Evolutionary conservation across 306 rosid species (phyloP), one percentile per base, ranked within the genome.

Genomic region (Cicer pinnatifidum): DNA sequence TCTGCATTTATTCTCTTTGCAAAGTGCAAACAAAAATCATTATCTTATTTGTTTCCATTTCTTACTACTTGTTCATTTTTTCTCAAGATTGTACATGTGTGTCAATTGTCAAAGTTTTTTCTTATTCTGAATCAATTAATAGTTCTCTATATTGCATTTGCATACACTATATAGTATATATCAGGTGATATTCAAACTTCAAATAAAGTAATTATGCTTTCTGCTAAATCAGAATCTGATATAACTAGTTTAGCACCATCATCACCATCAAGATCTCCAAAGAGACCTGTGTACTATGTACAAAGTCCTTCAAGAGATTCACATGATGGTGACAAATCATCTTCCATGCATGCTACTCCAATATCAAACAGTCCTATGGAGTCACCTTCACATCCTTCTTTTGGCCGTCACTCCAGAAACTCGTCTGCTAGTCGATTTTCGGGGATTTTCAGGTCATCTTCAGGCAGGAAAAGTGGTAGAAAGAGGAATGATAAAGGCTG

Each of bases 241-340:
- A 68, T 91, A 2, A 88, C 99, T 0, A 94, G 97, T 86, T 84
- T 91, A 72, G 99, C 96, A 0, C 86, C 90, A 28, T 94, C 99
- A 5, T 91, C 99, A 23, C 99, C 99, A 12, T 87, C 97, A 47
- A 88, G 99, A 85, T 94, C 97, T 2, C 97, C 97, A 10, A 91
- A 94, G 86, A 67, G 87, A 0, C 84, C 90, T 3, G 87, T 81
- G 8, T 94, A 94, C 81, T 94, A 87, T 56, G 99, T 94, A 0
- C 97, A 94, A 66, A 94, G 97, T 78, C 99, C 99, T 57, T 91
- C 97, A 9, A 86, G 97, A 80, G 96, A 90, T 61, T 94, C 99
- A 1, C 91, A 89, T 5, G 99, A 94, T 85, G 99, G 96, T 1
- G 96, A 94, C 78, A 94, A 90, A 89, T 94, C 96, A 19, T 86